Percentiles rank a stretch among this genome's conserved stretches.
Evolutionary conservation across 495 filamentous ascomycete genomes (phyloP).

Genomic region (Daldinia concentrica): DNA sequence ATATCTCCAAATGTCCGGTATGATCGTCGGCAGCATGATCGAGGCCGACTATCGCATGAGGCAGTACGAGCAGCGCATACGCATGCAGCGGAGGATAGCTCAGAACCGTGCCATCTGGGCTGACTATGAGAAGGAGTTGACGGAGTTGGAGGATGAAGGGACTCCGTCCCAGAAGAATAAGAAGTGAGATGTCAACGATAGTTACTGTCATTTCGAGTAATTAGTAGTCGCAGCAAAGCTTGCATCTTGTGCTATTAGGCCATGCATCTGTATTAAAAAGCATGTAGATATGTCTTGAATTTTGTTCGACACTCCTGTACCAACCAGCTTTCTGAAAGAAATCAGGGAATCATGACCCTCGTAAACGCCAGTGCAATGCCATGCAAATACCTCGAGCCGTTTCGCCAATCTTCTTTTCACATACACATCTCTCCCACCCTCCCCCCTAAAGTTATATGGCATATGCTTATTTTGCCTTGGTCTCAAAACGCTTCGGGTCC

Average conservation of each 20-base stretch:
- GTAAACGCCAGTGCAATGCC: conserved; percentile 43
- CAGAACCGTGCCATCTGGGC: conserved; percentile 70
- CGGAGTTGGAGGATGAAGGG: conserved; percentile 37
- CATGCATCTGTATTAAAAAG: conserved; percentile 7
- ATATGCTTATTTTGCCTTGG: conserved; percentile 49
- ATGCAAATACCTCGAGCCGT: conserved; percentile 38
- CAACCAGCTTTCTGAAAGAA: conserved; percentile 10
- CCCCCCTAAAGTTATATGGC: background rate
- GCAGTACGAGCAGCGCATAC: conserved; percentile 69
- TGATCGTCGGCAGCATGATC: conserved; percentile 85
- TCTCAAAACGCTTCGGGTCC: conserved; percentile 85
- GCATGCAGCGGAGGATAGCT: conserved; percentile 69
- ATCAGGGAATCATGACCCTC: conserved; percentile 19
- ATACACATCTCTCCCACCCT: conserved; percentile 7
- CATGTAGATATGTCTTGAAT: conserved; percentile 8
- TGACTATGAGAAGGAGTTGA: conserved; percentile 47
- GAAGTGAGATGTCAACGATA: conserved; percentile 4
- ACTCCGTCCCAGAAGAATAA: conserved; percentile 18
- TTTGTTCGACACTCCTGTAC: conserved; percentile 12
- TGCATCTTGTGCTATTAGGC: conserved; percentile 13
- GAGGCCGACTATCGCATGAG: conserved; percentile 81
- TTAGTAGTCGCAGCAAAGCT: background rate
- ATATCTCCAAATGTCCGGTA: conserved; percentile 86
- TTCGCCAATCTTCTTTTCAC: conserved; percentile 22
- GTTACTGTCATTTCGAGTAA: background rate